phyloP scores from a whole-genome alignment of 2,329 filamentous ascomycete species.

The Talaromyces sp. region DNA sequence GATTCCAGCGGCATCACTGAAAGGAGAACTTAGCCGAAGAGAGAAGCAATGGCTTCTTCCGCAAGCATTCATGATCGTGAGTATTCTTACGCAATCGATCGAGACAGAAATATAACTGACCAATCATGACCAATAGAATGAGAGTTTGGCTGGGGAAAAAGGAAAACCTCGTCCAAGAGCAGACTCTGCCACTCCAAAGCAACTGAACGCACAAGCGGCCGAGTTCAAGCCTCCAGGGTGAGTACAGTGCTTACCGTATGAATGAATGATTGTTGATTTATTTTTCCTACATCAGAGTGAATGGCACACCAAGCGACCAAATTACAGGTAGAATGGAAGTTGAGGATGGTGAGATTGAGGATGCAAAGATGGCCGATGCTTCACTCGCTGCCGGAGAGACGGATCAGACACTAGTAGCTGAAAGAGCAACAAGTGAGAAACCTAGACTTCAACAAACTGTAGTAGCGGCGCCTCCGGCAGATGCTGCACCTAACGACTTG shows the following conservation, averaged over 20 bases:
- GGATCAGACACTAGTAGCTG: neutral
- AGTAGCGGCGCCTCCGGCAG: neutral
- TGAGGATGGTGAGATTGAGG: conserved; percentile 47
- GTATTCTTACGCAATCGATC: conserved; percentile 5
- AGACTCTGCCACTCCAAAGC: conserved; percentile 31
- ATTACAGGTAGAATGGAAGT: conserved; percentile 34
- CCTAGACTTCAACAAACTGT: neutral
- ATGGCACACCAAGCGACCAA: conserved; percentile 27
- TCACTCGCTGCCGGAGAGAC: neutral
- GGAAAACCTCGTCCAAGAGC: conserved; percentile 28
- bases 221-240: conserved; percentile 39
- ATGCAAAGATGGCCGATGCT: conserved; percentile 42
- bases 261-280: neutral
- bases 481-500: conserved; percentile 3
- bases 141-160: conserved; percentile 26
- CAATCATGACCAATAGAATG: conserved; percentile 22
- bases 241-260: conserved; percentile 28
- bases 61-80: conserved; percentile 44
- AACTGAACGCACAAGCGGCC: conserved; percentile 40
- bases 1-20: conserved; percentile 48
- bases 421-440: neutral
- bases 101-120: neutral
- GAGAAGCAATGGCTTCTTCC: conserved; percentile 50
- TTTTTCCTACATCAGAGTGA: conserved; percentile 26
- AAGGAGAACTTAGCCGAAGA: conserved; percentile 47